phyloP scores from a whole-genome alignment of 352 stramenopile species.

The Pythium scleroteichum region DNA sequence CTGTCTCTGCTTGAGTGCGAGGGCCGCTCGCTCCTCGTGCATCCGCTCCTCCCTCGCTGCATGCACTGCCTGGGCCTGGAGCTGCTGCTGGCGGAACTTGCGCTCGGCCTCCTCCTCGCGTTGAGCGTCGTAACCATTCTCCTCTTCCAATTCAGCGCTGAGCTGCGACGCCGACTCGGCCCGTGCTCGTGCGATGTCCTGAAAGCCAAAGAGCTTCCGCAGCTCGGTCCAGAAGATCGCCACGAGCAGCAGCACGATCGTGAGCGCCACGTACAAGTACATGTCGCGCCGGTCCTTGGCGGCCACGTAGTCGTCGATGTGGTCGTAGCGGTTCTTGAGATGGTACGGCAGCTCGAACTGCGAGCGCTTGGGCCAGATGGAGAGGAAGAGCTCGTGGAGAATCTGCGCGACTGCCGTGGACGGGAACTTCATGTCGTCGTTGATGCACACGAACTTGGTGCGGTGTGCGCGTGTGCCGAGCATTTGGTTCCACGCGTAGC shows the following conservation, averaged over 20 bases:
- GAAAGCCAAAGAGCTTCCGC: conserved; percentile 59
- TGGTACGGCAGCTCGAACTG: conserved; percentile 91
- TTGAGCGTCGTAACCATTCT: not conserved
- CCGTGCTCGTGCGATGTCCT: conserved; percentile 62
- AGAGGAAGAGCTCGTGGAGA: conserved; percentile 91
- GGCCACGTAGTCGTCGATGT: conserved; percentile 77
- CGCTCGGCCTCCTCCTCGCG: not conserved
- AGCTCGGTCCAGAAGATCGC: conserved; percentile 63
- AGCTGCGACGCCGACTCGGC: conserved; percentile 70
- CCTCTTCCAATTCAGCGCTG: conserved; percentile 43
- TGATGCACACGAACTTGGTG: conserved; percentile 96
- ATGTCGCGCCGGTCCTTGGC: conserved; percentile 50
- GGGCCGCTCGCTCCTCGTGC: not conserved
- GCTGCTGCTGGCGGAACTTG: conserved; percentile 2
- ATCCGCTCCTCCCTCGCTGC: conserved; percentile 6
- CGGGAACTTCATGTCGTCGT: conserved; percentile 94
- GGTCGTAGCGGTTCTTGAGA: conserved; percentile 83
- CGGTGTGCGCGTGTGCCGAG: conserved; percentile 89
- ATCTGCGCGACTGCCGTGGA: conserved; percentile 81
- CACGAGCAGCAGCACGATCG: conserved; percentile 42
- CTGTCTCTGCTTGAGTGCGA: not conserved
- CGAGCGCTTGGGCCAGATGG: conserved; percentile 90
- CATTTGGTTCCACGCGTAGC: conserved; percentile 90
- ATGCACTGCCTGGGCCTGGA: conserved; percentile 2
- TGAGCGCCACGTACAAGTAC: conserved; percentile 32